A percentile compares a stretch with the other conserved stretches of the same genome.
Conservation (phyloP, 164 flowering plant species). For the Vitis amurensis region DNA sequence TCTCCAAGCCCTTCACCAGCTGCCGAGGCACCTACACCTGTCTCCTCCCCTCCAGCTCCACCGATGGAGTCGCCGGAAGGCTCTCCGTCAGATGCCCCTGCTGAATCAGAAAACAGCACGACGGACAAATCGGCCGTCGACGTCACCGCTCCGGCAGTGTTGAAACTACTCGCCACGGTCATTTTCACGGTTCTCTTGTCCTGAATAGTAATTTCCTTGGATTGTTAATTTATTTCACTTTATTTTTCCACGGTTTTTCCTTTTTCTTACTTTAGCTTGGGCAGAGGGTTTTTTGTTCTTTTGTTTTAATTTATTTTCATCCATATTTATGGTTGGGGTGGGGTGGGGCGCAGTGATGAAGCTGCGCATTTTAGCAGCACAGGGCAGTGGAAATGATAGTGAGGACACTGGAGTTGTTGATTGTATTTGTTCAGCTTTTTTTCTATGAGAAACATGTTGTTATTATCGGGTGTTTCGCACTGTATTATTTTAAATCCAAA, state of each 20-base stretch:
- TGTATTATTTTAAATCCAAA: neutral
- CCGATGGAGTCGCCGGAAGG: slow-evolving; percentile 42
- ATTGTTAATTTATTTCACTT: slow-evolving; percentile 19
- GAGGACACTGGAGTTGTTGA: neutral
- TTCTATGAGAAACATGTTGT: neutral
- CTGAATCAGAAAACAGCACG: slow-evolving; percentile 29
- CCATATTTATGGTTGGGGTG: neutral
- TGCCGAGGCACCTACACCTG: slow-evolving; percentile 39
- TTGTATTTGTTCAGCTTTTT: neutral
- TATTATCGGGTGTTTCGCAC: neutral
- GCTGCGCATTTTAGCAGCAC: slow-evolving; percentile 14
- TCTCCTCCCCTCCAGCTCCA: slow-evolving; percentile 41
- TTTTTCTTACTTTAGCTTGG: neutral
- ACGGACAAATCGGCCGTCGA: slow-evolving; percentile 28
- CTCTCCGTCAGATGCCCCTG: slow-evolving; percentile 52
- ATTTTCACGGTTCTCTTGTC: slow-evolving; percentile 32
- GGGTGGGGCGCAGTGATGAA: neutral
- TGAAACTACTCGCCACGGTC: slow-evolving; percentile 24
- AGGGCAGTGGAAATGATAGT: neutral
- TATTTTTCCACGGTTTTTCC: neutral
- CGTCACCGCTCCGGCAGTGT: slow-evolving; percentile 26
- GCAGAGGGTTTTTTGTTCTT: slow-evolving; percentile 1
- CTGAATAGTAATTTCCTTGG: slow-evolving; percentile 17
- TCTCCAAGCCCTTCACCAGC: slow-evolving; percentile 38
- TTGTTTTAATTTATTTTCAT: neutral